Evolutionary conservation across 2,329 filamentous ascomycete genomes (phyloP), one percentile per base, ranked within the genome.

Genomic region (Fusarium tupiense): DNA sequence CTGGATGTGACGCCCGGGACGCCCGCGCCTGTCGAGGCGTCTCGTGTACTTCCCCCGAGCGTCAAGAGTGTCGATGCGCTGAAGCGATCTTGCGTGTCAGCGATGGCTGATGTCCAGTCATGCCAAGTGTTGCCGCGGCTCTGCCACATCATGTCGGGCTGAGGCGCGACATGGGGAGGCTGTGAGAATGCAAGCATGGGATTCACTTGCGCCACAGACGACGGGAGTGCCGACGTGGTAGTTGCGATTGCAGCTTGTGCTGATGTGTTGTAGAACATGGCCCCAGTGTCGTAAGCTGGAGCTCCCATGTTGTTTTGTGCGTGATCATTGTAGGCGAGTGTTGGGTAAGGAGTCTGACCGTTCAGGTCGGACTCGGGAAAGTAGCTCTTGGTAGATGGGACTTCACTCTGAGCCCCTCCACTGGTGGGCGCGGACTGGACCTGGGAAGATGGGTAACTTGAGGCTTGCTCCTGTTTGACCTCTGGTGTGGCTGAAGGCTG

Each of bases 61-160:
- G 84, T 86, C 71, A 89, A 80, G 19, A 89, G 80, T 20, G 87
- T 84, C 52, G 82, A 86, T 35, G 86, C 86, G 67, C 85, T 86
- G 77, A 86, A 88, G 31, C 85, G 83, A 50, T 88, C 86, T 65
- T 87, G 85, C 40, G 80, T 85, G 71, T 87, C 85, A 40, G 85
- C 83, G 35, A 89, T 85, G 61, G 87, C 86, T 1, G 84, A 83
- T 14, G 87, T 86, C 88, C 88, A 90, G 79, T 89, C 86, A 22
- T 87, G 84, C 88, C 88, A 90, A 1, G 86, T 83, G 68, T 86
- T 88, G 13, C 82, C 83, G 8, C 81, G 78, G 17, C 71, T 70
- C 41, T 79, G 79, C 82, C 79, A 84, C 71, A 82, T 78, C 67
- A 79, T 78, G n/a, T 81, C 80, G 10, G 79, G 68, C 37, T 79